These are phyloP conservation scores for Arthrinium phaeospermum DNA, from an alignment of 2,329 filamentous ascomycete genomes.

Conservation along the genomic window DNA sequence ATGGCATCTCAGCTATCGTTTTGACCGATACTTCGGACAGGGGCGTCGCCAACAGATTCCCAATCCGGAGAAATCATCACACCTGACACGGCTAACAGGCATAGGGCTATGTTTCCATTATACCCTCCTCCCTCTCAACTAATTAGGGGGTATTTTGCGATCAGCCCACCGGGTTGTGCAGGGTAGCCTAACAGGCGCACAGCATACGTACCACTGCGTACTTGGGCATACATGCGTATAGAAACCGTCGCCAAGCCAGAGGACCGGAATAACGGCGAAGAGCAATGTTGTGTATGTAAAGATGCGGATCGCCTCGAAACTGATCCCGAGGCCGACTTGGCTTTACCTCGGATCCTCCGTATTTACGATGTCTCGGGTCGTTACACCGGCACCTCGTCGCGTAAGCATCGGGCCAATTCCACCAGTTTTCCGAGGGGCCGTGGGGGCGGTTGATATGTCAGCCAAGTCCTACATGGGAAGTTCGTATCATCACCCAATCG, in stretches of 20 bases:
- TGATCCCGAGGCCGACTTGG: not conserved
- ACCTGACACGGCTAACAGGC: not conserved
- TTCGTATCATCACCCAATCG: constrained; percentile 2
- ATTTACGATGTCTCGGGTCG: not conserved
- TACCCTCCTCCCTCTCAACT: not conserved
- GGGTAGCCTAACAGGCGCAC: no score
- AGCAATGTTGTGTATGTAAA: not conserved
- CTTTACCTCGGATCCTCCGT: not conserved
- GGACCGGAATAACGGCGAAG: not conserved
- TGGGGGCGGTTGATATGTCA: not conserved
- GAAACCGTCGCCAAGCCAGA: not conserved
- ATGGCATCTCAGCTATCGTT: not conserved
- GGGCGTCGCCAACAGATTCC: not conserved
- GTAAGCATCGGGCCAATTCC: not conserved
- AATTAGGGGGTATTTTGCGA: not conserved
- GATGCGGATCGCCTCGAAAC: no score
- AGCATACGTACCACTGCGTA: not conserved
- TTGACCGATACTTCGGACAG: not conserved
- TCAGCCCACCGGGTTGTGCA: not conserved
- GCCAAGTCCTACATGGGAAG: not conserved
- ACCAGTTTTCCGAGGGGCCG: not conserved
- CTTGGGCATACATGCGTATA: no score
- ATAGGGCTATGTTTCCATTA: not conserved
- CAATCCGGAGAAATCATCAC: not conserved
- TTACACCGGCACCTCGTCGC: not conserved